Conservation (phyloP, 2,329 filamentous ascomycete species). For the Colletotrichum theobromicola region DNA sequence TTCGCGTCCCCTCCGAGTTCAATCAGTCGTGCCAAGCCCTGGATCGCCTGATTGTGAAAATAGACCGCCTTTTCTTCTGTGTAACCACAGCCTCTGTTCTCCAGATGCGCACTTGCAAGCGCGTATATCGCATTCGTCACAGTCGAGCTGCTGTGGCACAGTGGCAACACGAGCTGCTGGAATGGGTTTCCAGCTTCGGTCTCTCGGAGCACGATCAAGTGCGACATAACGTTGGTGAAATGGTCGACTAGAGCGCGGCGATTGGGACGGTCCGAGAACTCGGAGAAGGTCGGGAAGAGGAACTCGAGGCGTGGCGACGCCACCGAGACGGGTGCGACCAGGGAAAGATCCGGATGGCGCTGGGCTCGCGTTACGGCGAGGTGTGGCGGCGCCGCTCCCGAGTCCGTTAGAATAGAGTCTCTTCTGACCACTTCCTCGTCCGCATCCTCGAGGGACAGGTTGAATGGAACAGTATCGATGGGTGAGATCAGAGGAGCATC, state of each 20-base stretch:
- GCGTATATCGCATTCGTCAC: conserved; percentile 87
- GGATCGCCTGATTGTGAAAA: conserved; percentile 65
- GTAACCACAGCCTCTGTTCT: conserved; percentile 56
- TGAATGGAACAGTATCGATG: conserved; percentile 34
- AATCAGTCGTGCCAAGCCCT: conserved; percentile 62
- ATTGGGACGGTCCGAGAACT: conserved; percentile 60
- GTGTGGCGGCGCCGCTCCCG: not conserved
- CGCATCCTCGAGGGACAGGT: conserved; percentile 30
- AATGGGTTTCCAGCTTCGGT: conserved; percentile 65
- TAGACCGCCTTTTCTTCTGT: conserved; percentile 61
- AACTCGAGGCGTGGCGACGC: conserved; percentile 55
- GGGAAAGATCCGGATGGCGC: conserved; percentile 19
- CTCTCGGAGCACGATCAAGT: conserved; percentile 69
- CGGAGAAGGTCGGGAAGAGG: conserved; percentile 56
- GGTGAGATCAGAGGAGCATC: conserved; percentile 32
- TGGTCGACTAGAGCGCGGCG: conserved; percentile 64
- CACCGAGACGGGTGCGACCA: conserved; percentile 42
- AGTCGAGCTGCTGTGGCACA: conserved; percentile 58
- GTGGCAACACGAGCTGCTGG: conserved; percentile 65
- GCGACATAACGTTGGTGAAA: conserved; percentile 68
- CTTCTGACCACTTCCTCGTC: conserved; percentile 25
- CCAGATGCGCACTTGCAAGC: conserved; percentile 81
- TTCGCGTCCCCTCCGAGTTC: conserved; percentile 54
- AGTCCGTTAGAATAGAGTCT: conserved; percentile 29
- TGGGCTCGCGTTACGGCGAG: conserved; percentile 20